Evolutionary conservation across 148 eudicot species (phyloP), one percentile per base, ranked within the genome.

Genomic region (Euryodendron excelsum): DNA sequence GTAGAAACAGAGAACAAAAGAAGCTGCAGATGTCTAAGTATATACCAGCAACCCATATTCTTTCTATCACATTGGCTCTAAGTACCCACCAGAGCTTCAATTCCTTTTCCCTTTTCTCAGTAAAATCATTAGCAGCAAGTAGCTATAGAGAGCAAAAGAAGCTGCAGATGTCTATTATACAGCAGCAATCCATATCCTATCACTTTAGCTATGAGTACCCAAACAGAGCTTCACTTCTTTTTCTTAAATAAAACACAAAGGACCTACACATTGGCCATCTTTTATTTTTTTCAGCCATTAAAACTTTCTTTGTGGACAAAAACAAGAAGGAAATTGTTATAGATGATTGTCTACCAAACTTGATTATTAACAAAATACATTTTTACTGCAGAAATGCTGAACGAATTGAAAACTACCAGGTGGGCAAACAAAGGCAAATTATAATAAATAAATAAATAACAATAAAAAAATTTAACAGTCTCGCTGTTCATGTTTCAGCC

Each of bases 201-300:
- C 66, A 56, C 63, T 34, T 23, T 37, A 33, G 66, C 47, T 50
- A 8, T 34, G 53, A 11, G 77, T 74, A 6, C 30, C 34, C 45
- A 37, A n/a, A 65, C n/a, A n/a, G n/a, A n/a, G n/a, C 53, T 73
- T 34, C 65, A 36, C 17, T 37, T 73, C 65, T 56, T 73, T 73
- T 23, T 45, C 0, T 25, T 5, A 8, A 45, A 1, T 0, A 13
- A 27, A 45, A 30, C 9, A 44, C 12, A 55, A 37, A 37, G 3
- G 21, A 52, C 25, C 20, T 20, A 33, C 60, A 15, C 41, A 8
- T 52, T 20, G 2, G 21, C 61, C 17, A 52, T 48, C 41, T 52
- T 34, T 48, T 17, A 33, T 50, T 2, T 13, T 18, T 69, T 30
- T 11, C 60, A 14, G 59, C 8, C 17, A 28, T 27, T 30, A 27